Conservation (phyloP, 176 grass and related monocot genomes). For the Eleusine indica region DNA sequence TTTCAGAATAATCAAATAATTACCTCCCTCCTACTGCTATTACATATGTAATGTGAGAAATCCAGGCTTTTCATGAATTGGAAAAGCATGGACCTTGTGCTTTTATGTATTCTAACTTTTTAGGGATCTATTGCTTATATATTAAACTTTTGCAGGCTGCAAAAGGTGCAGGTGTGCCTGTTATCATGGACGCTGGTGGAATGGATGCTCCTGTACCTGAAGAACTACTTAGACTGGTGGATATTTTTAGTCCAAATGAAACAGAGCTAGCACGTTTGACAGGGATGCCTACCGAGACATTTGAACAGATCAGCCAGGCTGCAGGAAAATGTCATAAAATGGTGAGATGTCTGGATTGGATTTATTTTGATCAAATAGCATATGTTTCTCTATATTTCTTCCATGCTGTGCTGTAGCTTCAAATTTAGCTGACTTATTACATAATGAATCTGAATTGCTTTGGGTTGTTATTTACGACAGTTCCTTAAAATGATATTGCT, state of each 20-base stretch:
- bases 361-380: constrained; percentile 20
- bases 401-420: constrained; percentile 12
- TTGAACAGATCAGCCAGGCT: constrained; percentile 82
- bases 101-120: constrained; percentile 19
- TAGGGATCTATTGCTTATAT: not conserved
- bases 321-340: constrained; percentile 74
- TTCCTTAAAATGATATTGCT: constrained; percentile 18
- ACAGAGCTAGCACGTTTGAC: constrained; percentile 85
- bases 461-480: constrained; percentile 34
- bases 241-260: constrained; percentile 99
- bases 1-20: constrained; percentile 7
- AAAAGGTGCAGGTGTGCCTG: constrained; percentile 77
- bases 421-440: not conserved
- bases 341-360: constrained; percentile 46
- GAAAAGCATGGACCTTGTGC: not conserved
- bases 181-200: constrained; percentile 95
- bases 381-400: constrained; percentile 6
- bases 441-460: constrained; percentile 4
- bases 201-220: constrained; percentile 83
- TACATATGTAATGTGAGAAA: not conserved
- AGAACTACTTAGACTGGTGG: constrained; percentile 77
- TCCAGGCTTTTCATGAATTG: not conserved
- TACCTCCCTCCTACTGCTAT: not conserved
- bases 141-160: constrained; percentile 56
- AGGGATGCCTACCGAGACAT: constrained; percentile 75